Base-by-base conservation (phyloP, 2,329 filamentous ascomycete species). In the Teratosphaeriaceae sp. region DNA sequence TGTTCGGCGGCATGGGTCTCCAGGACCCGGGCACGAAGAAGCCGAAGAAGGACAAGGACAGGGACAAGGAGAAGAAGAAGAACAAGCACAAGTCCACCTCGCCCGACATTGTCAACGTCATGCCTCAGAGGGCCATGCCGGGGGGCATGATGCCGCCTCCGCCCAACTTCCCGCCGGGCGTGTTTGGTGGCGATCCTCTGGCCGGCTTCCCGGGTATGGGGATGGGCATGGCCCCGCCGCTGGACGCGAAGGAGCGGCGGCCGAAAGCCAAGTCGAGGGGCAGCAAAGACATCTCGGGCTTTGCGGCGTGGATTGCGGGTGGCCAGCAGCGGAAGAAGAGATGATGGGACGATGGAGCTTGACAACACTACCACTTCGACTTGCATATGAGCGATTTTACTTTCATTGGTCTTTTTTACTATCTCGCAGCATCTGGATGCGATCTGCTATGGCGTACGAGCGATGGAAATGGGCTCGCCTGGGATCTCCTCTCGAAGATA, bases 191-290 rank as follows among this genome's bases (percentile, higher is more conserved):
- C 34, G 44, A 22, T 36, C 40, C 40, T 4, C 27, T 40, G 43
- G 45, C 5, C n/a, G 43, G 42, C 12, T 41, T 46, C 12, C 30
- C 44, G 29, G 26, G 36, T 26, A 41, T 34, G 29, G 13, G 12
- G 18, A 47, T 48, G 15, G 41, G 33, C n/a, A 38, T 48, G 7
- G 15, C 26, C 19, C 29, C 16, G 15, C 26, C 27, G 20, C 19
- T 49, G 9, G 43, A 50, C 30, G 24, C 49, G 29, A 50, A 45
- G 22, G 51, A 53, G 37, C 29, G 40, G 15, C 47, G 47, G 27
- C 27, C 38, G 20, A 43, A 39, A 13, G 43, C 45, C 7, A 53
- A 54, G 42, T 43, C 45, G 27, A 55, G 50, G 43, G 42, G 48
- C 19, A 40, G 50, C 22, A 58, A 56, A 43, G 38, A 38, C 19